Conservation (phyloP, 179 eudicot species). For the Amaranthus tricolor region DNA sequence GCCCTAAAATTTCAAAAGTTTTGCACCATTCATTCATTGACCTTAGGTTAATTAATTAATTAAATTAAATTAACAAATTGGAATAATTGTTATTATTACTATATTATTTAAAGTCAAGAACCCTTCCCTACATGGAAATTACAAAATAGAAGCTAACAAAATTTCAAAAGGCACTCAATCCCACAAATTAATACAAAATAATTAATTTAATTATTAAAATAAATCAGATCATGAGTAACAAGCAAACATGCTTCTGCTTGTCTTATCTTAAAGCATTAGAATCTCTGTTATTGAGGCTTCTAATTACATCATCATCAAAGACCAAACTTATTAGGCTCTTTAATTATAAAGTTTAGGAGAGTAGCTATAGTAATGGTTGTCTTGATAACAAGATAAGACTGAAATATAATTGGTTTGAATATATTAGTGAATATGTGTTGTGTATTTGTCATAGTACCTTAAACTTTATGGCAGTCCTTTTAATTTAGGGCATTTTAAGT, state of each 20-base stretch:
- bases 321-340: constrained; percentile 30
- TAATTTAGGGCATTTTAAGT: too few species aligned
- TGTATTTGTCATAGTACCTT: too few species aligned
- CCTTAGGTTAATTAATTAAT: constrained; percentile 6
- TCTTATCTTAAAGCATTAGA: constrained; percentile 47
- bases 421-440: too few species aligned
- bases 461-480: too few species aligned
- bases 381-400: constrained; percentile 48
- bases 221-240: constrained; percentile 49
- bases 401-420: background rate
- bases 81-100: background rate
- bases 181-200: constrained; percentile 27
- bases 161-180: constrained; percentile 43
- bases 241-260: constrained; percentile 59
- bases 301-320: constrained; percentile 54
- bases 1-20: constrained; percentile 11
- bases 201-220: constrained; percentile 9
- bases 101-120: constrained; percentile 33
- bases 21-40: constrained; percentile 25
- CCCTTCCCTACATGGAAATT: constrained; percentile 48
- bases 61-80: constrained; percentile 6
- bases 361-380: constrained; percentile 15
- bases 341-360: constrained; percentile 9
- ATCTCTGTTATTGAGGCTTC: constrained; percentile 37
- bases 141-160: constrained; percentile 63